Evolutionary conservation across 768 basidiomycete species (phyloP).

Genomic region (Suillus paluster): DNA sequence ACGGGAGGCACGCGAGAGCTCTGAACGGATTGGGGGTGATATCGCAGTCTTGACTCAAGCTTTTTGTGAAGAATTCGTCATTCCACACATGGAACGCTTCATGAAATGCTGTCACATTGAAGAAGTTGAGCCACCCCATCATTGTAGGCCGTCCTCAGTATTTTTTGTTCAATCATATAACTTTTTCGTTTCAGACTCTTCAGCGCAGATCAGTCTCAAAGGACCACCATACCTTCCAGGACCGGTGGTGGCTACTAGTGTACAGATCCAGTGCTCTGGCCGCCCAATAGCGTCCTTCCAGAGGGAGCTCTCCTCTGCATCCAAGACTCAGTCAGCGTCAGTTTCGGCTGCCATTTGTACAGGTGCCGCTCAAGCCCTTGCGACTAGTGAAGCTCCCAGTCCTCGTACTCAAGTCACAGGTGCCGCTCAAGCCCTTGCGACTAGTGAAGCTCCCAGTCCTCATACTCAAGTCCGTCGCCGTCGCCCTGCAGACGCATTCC

Average conservation of each 20-base stretch:
- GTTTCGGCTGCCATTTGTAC: too few relatives aligned
- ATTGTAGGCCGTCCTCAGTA: neutral
- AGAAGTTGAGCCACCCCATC: conserved; percentile 2
- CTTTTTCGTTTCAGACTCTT: neutral
- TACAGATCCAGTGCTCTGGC: too few relatives aligned
- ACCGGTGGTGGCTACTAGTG: too few relatives aligned
- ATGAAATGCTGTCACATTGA: conserved; percentile 8
- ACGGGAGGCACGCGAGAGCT: neutral
- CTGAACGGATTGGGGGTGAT: conserved; percentile 6
- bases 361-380: too few relatives aligned
- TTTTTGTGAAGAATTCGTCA: conserved; percentile 13
- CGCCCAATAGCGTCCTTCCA: too few relatives aligned
- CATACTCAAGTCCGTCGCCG: too few relatives aligned
- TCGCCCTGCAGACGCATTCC: too few relatives aligned
- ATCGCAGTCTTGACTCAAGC: conserved; percentile 12
- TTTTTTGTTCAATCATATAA: neutral
- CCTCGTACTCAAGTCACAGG: too few relatives aligned
- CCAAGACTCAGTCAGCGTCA: neutral
- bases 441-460: too few relatives aligned
- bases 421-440: too few relatives aligned
- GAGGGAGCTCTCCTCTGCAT: too few relatives aligned
- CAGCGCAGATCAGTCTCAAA: neutral
- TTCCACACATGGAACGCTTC: conserved; percentile 15
- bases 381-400: too few relatives aligned
- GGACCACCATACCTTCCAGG: conserved; percentile 5